Base-by-base conservation (phyloP, 2,329 filamentous ascomycete species). In the Exserohilum turcica region DNA sequence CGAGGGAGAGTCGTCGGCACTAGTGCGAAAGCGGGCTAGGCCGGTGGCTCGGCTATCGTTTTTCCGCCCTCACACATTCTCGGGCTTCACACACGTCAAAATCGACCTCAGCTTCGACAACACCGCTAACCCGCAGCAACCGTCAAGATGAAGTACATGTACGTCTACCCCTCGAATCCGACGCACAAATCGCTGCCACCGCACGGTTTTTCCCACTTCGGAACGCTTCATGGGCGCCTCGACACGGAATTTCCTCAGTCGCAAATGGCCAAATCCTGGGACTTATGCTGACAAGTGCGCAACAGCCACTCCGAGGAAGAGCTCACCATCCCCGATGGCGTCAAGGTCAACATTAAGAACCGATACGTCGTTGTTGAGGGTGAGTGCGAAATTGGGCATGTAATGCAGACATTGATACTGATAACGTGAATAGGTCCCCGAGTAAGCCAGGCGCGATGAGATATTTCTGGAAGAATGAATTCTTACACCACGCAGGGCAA, bases 261-360 rank as follows among this genome's bases (percentile, higher is more conserved):
- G 55, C 55, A 53, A 60, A 50, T 52, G 31, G 43, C 53, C 33
- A 38, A 56, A 56, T 49, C 50, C 51, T 52, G 42, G 54, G 54
- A 63, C 54, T 38, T 47, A 44, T 55, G 61, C 71, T 74, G 65
- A 74, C 71, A 67, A 60, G 58, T 60, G 61, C 51, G 56, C 56
- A 50, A 69, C 59, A 74, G 71, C 84, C 92, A 97, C 87, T 96
- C 91, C 78, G 86, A 93, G 84, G 93, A 99, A 88, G 85, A 86
- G 82, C 86, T 99, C 83, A 86, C 88, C 76, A 91, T 99, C 82
- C 94, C 95, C 77, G 91, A 97, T 81, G 91, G 92, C 65, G 94
- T 99, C 87, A 96, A 93, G 86, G 86, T 99, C 82, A 80, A 84
- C 82, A 99, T 99, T 86, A 96, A 96, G 86, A 94, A 93, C 76